Conservation (phyloP, 345 rosid genomes). For the Leavenworthia alabamica region DNA sequence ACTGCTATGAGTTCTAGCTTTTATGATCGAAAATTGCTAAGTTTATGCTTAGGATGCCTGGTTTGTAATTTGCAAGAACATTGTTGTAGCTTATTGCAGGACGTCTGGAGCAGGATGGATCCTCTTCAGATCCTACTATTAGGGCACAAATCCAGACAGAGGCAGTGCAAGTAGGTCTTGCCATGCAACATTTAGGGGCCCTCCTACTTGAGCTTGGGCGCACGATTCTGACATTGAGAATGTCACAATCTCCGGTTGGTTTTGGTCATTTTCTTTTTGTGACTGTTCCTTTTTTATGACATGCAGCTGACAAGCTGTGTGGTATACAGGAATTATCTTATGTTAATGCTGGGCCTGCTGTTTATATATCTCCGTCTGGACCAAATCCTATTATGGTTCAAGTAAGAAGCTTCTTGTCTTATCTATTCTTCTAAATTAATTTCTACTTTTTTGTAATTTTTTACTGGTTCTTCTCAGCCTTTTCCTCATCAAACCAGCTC, state of each 20-base stretch:
- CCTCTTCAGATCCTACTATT: constrained; percentile 50
- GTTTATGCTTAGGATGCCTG: constrained; percentile 36
- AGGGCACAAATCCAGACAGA: constrained; percentile 79
- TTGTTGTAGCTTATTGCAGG: constrained; percentile 82
- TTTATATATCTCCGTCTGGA: constrained; percentile 81
- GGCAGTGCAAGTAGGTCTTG: constrained; percentile 58
- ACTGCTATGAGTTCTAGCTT: neutral
- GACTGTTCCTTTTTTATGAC: neutral
- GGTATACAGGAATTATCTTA: constrained; percentile 54
- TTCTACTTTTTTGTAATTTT: neutral
- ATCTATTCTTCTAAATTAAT: neutral
- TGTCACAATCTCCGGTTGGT: constrained; percentile 75
- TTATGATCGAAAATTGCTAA: neutral
- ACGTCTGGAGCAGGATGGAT: constrained; percentile 65
- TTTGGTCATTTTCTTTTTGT: neutral
- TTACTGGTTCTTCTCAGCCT: constrained; percentile 52
- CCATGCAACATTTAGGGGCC: constrained; percentile 87
- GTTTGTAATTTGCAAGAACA: constrained; percentile 46
- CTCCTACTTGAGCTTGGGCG: constrained; percentile 96
- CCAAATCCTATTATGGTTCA: constrained; percentile 98
- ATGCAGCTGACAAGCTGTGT: constrained; percentile 11
- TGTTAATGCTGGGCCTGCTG: constrained; percentile 90
- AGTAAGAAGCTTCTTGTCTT: constrained; percentile 41
- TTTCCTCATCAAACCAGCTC: constrained; percentile 76
- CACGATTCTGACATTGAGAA: constrained; percentile 63